Conservation (phyloP, 1,139 yeast species). For the Kazachstania sp. region DNA sequence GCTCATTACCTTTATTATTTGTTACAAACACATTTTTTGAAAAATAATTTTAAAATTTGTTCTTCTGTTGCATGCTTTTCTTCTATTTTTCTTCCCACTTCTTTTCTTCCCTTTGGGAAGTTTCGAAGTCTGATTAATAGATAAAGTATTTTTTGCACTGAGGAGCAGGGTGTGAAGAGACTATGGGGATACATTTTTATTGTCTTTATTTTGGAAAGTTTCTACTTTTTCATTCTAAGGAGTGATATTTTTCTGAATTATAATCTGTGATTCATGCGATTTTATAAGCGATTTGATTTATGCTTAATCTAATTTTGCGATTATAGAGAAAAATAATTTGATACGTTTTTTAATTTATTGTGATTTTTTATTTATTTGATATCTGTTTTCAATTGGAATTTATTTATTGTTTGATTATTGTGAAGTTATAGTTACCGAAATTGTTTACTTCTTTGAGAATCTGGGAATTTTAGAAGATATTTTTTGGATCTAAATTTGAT, state of each 20-base stretch:
- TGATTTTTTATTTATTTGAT: neutral
- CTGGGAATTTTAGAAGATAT: too few relatives aligned
- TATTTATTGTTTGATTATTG: neutral
- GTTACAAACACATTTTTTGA: constrained; percentile 32
- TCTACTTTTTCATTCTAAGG: neutral
- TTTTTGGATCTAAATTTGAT: too few relatives aligned
- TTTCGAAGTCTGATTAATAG: neutral
- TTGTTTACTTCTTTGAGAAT: too few relatives aligned
- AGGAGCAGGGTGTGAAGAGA: constrained; percentile 5
- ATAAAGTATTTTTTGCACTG: neutral
- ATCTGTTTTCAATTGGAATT: neutral
- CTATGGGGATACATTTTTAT: constrained; percentile 1
- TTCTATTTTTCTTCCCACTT: neutral
- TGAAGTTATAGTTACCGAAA: too few relatives aligned
- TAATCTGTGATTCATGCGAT: neutral
- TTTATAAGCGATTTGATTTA: neutral
- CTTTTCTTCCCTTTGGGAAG: neutral
- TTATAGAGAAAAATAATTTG: neutral
- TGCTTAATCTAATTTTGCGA: neutral
- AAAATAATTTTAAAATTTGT: constrained; percentile 5
- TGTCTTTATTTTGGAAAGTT: constrained; percentile 1
- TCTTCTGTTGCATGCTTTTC: constrained; percentile 1
- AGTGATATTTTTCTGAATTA: neutral
- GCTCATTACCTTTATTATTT: constrained; percentile 44
- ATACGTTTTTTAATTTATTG: neutral